A percentile compares a stretch with the other conserved stretches of the same genome.
Conservation (phyloP, 768 basidiomycete species). For the Suillus weaverae region DNA sequence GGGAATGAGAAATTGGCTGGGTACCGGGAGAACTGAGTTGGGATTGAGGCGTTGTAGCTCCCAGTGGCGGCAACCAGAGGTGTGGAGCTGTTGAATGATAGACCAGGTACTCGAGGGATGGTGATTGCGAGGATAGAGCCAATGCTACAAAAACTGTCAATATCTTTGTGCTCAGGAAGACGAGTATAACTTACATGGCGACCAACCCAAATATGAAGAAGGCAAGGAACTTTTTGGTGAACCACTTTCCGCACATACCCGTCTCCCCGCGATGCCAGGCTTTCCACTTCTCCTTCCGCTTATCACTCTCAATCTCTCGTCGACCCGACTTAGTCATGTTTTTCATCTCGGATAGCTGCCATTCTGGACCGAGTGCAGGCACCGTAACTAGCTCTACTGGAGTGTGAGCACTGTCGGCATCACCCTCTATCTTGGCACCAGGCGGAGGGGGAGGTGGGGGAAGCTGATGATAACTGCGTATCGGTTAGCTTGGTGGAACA, state of each 20-base stretch:
- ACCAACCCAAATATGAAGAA: constrained; percentile 66
- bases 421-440: constrained; percentile 39
- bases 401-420: constrained; percentile 33
- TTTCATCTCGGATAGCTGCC: constrained; percentile 76
- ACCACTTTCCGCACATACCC: constrained; percentile 78
- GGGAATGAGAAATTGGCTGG: constrained; percentile 93
- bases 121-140: constrained; percentile 74
- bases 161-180: constrained; percentile 8
- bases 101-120: constrained; percentile 78
- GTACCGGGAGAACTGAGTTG: constrained; percentile 64
- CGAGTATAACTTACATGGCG: constrained; percentile 44
- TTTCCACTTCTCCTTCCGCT: constrained; percentile 60
- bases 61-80: constrained; percentile 66
- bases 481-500: background rate
- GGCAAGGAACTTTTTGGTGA: constrained; percentile 71
- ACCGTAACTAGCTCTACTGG: constrained; percentile 90
- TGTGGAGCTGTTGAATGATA: constrained; percentile 55
- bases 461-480: constrained; percentile 46
- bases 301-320: constrained; percentile 58
- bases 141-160: constrained; percentile 39
- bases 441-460: constrained; percentile 26
- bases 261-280: constrained; percentile 77
- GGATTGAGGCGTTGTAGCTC: constrained; percentile 53
- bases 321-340: constrained; percentile 73
- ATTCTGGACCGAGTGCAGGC: constrained; percentile 88